Conservation (phyloP, 805 yeast genomes). For the Pichia kluyveri region DNA sequence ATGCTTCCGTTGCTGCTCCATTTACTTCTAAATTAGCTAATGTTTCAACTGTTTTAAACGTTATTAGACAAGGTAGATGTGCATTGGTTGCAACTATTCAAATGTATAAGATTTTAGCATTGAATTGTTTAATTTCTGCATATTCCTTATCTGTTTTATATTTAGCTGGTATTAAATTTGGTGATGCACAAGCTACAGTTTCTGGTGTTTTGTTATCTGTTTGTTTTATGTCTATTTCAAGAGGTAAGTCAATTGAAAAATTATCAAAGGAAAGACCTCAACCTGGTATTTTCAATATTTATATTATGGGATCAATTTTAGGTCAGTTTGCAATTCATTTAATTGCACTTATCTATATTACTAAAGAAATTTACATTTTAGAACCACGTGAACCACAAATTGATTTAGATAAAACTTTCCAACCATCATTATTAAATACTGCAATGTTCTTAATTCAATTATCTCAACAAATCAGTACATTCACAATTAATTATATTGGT, state of each 20-base stretch:
- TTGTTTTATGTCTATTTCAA: constrained; percentile 90
- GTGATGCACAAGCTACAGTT: constrained; percentile 95
- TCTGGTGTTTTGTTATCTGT: constrained; percentile 89
- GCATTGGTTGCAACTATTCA: constrained; percentile 96
- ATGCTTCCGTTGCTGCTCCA: constrained; percentile 99
- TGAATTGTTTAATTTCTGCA: constrained; percentile 94
- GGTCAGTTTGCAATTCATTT: constrained; percentile 96
- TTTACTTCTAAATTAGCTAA: constrained; percentile 90
- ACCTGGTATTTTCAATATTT: constrained; percentile 89
- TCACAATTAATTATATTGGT: constrained; percentile 96
- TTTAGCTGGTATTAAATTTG: constrained; percentile 95
- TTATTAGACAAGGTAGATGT: constrained; percentile 96
- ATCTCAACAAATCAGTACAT: constrained; percentile 95
- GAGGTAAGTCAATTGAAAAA: constrained; percentile 85
- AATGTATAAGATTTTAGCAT: constrained; percentile 96
- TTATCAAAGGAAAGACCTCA: constrained; percentile 93
- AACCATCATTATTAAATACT: constrained; percentile 87
- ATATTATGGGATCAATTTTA: constrained; percentile 95
- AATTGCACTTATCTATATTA: constrained; percentile 69
- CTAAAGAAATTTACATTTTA: constrained; percentile 69
- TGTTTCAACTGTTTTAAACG: constrained; percentile 86
- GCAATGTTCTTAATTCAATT: constrained; percentile 91
- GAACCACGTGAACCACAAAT: constrained; percentile 91
- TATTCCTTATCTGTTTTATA: constrained; percentile 90
- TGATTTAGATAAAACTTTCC: constrained; percentile 81